These are phyloP conservation scores for Spergularia marina DNA, from an alignment of 148 eudicot species.

Conservation along the genomic window DNA sequence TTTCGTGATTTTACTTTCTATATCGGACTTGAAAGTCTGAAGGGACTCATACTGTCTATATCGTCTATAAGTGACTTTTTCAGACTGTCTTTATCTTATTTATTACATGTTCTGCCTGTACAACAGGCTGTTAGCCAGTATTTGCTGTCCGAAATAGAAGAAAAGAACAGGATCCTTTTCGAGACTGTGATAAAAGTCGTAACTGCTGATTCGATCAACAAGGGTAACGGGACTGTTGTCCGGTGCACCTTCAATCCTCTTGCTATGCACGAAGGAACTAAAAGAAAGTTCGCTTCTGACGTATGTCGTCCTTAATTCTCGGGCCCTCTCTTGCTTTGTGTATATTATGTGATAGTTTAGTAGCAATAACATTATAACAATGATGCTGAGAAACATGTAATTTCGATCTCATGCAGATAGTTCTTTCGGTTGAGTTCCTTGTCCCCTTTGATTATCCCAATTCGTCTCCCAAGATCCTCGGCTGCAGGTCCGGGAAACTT, in stretches of 20 bases:
- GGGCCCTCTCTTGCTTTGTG: too few relatives aligned
- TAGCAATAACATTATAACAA: too few relatives aligned
- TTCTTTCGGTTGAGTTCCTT: constrained; percentile 31
- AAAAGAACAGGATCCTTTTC: constrained; percentile 25
- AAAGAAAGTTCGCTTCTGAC: constrained; percentile 20
- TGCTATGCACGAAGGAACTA: constrained; percentile 6
- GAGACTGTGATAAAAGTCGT: constrained; percentile 32
- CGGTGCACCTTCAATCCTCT: constrained; percentile 32
- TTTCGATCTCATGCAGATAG: constrained; percentile 26
- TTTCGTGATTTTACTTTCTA: not conserved
- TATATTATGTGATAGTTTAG: too few relatives aligned
- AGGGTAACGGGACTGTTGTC: constrained; percentile 32
- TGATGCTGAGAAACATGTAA: too few relatives aligned
- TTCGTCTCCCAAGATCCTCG: constrained; percentile 38
- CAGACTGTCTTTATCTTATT: not conserved
- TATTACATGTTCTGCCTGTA: not conserved
- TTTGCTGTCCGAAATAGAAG: constrained; percentile 37
- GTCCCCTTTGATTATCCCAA: constrained; percentile 42
- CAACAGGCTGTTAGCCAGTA: constrained; percentile 24
- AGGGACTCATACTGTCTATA: too few relatives aligned
- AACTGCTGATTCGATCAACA: constrained; percentile 17
- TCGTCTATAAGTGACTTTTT: not conserved
- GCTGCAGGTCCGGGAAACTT: constrained; percentile 16
- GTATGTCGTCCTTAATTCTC: constrained; percentile 19
- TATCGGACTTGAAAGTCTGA: not conserved